A percentile compares a stretch with the other conserved stretches of the same genome.
Evolutionary conservation across 1,284 basidiomycete genomes (phyloP).

Genomic region (Bjerkandera adusta): DNA sequence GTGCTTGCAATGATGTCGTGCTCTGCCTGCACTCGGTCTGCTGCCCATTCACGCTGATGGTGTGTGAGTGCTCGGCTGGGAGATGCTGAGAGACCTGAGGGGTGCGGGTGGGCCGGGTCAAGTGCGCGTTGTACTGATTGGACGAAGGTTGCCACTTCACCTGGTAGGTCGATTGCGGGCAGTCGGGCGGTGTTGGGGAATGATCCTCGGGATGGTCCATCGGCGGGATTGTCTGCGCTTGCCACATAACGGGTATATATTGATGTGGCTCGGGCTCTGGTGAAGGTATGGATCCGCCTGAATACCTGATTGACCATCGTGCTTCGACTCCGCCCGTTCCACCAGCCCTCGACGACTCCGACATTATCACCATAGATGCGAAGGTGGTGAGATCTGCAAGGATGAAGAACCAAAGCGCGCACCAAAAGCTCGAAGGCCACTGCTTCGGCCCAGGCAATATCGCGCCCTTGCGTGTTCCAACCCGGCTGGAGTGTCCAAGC

Average conservation of each 20-base stretch:
- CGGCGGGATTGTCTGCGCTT: constrained; percentile 36
- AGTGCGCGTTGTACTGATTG: no score
- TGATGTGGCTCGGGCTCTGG: no score
- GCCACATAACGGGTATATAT: constrained; percentile 25
- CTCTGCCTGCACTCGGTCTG: no score
- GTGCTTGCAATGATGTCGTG: no score
- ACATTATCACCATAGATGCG: constrained; percentile 37
- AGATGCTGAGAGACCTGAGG: no score
- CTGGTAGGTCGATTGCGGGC: no score
- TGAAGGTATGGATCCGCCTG: constrained; percentile 17
- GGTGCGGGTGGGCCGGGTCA: no score
- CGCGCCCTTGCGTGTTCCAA: constrained; percentile 26
- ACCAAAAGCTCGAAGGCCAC: constrained; percentile 38
- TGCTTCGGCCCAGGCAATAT: constrained; percentile 28
- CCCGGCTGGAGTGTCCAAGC: constrained; percentile 35
- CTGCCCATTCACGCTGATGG: no score
- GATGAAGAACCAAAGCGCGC: constrained; percentile 17
- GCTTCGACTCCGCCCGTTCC: constrained; percentile 32
- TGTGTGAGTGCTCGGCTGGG: no score
- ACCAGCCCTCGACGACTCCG: constrained; percentile 38
- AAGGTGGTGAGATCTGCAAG: constrained; percentile 23
- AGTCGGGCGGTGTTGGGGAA: no score
- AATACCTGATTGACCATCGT: constrained; percentile 33
- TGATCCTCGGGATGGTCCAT: constrained; percentile 36
- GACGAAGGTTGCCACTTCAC: no score